Conservation (phyloP, 495 filamentous ascomycete genomes). For the Lasiosphaeriaceae sp. region DNA sequence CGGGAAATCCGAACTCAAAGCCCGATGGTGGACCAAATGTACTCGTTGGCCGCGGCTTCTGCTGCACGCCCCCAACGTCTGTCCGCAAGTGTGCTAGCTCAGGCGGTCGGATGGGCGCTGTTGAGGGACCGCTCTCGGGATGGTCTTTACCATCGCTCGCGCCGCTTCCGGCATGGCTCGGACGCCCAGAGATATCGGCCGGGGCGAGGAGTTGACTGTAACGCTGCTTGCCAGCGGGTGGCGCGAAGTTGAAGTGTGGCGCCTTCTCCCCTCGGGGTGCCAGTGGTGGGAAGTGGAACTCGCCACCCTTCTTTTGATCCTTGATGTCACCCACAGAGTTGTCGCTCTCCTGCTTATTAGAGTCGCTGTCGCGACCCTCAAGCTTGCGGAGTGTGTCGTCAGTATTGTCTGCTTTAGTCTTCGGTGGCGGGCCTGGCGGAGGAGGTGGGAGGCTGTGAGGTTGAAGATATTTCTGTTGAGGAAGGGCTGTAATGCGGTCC, state of each 20-base stretch:
- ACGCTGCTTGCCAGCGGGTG: slow-evolving; percentile 38
- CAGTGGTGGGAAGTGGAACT: slow-evolving; percentile 53
- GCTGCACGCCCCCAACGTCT: slow-evolving; percentile 29
- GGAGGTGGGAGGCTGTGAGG: slow-evolving; percentile 42
- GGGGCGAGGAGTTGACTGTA: slow-evolving; percentile 31
- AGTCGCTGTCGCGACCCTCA: slow-evolving; percentile 34
- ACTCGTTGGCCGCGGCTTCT: slow-evolving; percentile 34
- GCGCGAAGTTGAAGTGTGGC: slow-evolving; percentile 53
- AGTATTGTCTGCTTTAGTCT: slow-evolving; percentile 30
- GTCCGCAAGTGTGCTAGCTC: slow-evolving; percentile 51
- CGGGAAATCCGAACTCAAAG: slow-evolving; percentile 74
- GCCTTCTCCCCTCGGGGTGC: slow-evolving; percentile 30
- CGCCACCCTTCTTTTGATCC: slow-evolving; percentile 35
- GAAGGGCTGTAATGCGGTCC: slow-evolving; percentile 79
- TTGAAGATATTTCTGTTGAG: slow-evolving; percentile 55
- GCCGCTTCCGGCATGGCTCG: slow-evolving; percentile 24
- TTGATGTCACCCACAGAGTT: slow-evolving; percentile 10
- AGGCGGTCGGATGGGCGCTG: slow-evolving; percentile 31
- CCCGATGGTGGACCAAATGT: slow-evolving; percentile 45
- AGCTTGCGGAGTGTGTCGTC: slow-evolving; percentile 42
- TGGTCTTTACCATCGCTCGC: slow-evolving; percentile 14
- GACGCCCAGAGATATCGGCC: slow-evolving; percentile 14
- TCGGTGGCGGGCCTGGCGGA: slow-evolving; percentile 41
- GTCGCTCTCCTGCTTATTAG: slow-evolving; percentile 10
- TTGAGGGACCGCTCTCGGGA: slow-evolving; percentile 11